Percentiles rank a stretch among this genome's conserved stretches.
Conservation (phyloP, 345 rosid genomes). For the Viola odorata region DNA sequence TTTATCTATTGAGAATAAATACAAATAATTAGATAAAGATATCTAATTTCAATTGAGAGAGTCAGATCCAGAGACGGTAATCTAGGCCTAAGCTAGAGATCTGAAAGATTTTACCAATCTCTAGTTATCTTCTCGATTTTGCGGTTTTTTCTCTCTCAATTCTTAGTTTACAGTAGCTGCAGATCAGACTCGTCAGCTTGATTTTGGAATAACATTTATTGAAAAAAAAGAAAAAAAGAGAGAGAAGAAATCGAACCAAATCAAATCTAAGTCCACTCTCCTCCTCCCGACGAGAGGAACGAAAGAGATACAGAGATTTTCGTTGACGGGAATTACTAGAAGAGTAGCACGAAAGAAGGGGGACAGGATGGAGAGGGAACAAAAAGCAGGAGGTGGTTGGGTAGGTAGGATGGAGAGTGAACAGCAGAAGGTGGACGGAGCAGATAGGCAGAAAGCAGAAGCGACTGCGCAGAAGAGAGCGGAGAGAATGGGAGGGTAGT, state of each 20-base stretch:
- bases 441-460: background rate
- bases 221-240: background rate
- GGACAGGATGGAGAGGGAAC: background rate
- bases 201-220: background rate
- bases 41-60: no score
- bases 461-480: conserved; percentile 7
- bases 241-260: background rate
- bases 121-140: no score
- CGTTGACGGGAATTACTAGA: background rate
- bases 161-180: no score
- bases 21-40: no score
- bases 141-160: no score
- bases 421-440: no score
- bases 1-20: no score
- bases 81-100: no score
- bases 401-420: background rate
- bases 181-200: no score
- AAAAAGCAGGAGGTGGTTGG: background rate
- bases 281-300: background rate
- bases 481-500: background rate
- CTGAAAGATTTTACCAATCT: no score
- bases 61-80: no score
- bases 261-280: background rate
- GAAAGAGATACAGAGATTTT: background rate
- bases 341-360: background rate